Base-by-base conservation (phyloP, 441 rosid genomes). In the Eruca vesicaria region DNA sequence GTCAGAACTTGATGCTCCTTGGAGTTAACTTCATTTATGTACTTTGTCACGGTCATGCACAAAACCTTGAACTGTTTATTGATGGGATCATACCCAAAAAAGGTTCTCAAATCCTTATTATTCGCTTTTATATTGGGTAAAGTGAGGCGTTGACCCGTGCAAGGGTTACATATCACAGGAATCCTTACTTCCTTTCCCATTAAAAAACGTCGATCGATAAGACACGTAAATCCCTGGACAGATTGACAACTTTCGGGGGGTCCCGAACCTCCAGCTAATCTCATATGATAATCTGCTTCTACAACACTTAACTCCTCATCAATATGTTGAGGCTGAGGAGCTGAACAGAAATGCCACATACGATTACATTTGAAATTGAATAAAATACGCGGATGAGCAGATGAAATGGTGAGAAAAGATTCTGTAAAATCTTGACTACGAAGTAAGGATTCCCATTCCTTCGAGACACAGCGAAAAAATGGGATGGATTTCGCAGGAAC, bases 51-150 rank as follows among this genome's bases (percentile, higher is more conserved):
- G 1, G 62, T 31, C 69, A 63, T 72, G 41, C 63, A 63, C 62
- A 72, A 33, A 33, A 72, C 63, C 76, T 52, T 72, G 20, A 9
- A 5, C 4, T 21, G 2, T 32, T 63, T 62, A 0, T 15, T 15
- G 0, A 71, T 32, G 3, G 50, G 75, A 71, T 71, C 68, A 48
- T 45, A 71, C 45, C 58, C 67, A 28, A 71, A 62, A 62, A 60
- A 71, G 26, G 53, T 72, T 72, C 19, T 62, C 18, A 71, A 5
- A n/a, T 50, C 16, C 2, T 0, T 0, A 6, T 62, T 50, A 5
- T 5, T 71, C 0, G 75, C 58, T 60, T 9, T 48, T 9, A 48
- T 32, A 12, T 29, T 61, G 19, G 75, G 60, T 45, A 71, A 45
- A 43, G 6, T 0, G 0, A 60, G 3, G 1, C 0, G 15, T 18